Evolutionary conservation across 2,329 filamentous ascomycete species (phyloP).

Genomic region (Microcera coccophila): DNA sequence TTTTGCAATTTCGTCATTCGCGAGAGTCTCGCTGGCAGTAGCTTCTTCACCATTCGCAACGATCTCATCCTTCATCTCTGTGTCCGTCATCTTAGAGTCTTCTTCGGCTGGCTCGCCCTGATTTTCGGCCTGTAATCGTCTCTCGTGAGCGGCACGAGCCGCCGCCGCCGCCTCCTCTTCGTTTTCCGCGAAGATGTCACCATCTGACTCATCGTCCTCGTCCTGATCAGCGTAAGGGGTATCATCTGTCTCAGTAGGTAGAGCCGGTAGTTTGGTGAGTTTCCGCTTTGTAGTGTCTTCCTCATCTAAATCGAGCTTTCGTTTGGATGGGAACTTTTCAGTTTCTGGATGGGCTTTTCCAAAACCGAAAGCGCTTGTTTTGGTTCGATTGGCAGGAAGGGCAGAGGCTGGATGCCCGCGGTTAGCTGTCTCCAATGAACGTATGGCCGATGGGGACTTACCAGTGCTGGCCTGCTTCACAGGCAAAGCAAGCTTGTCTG

Average conservation of each 20-base stretch:
- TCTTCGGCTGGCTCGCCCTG: conserved; percentile 43
- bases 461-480: conserved; percentile 35
- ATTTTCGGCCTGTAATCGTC: conserved; percentile 57
- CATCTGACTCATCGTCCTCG: conserved; percentile 69
- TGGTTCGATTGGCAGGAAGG: conserved; percentile 64
- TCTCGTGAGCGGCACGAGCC: conserved; percentile 78
- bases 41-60: conserved; percentile 23
- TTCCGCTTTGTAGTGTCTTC: conserved; percentile 84
- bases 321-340: conserved; percentile 65
- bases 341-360: conserved; percentile 61
- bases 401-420: conserved; percentile 41
- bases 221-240: conserved; percentile 60
- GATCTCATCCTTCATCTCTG: conserved; percentile 28
- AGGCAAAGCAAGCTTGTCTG: conserved; percentile 31
- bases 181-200: conserved; percentile 71
- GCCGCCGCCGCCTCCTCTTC: conserved; percentile 88
- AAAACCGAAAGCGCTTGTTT: conserved; percentile 82
- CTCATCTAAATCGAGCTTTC: conserved; percentile 79
- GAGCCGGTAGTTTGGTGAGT: conserved; percentile 81
- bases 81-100: conserved; percentile 22
- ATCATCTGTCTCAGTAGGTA: conserved; percentile 62
- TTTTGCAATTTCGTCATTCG: too few species aligned
- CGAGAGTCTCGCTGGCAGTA: too few species aligned
- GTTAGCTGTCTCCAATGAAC: conserved; percentile 20
- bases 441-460: conserved; percentile 24